Base-by-base conservation (phyloP, 1,284 basidiomycete genomes). In the Acaromyces ingoldii region DNA sequence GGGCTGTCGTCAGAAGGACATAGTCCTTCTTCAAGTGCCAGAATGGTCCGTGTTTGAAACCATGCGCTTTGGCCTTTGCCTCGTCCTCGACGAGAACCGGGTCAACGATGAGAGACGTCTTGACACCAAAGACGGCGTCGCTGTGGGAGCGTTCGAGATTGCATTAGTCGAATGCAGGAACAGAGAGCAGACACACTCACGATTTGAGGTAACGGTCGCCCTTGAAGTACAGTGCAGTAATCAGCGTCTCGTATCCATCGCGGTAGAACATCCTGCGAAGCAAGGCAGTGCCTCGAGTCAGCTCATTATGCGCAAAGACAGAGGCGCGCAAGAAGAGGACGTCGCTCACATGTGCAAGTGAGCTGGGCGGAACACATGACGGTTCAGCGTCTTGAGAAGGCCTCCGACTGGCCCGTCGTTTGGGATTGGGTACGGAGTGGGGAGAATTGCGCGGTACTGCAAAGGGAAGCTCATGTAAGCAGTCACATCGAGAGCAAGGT, bases 81-180 rank as follows among this genome's bases (percentile, higher is more conserved):
- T 74, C 68, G 45, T 78, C 72, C 7, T 53, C 57, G 45, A 76
- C 75, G 51, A 77, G 70, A 2, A 33, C 57, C 33, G 56, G 39
- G 28, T 54, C 48, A n/a, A 57, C 48, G 24, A 58, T 44, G 21
- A 79, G 71, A 10, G 76, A 77, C 50, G 76, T 77, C 67, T 77
- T 87, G 11, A 87, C 87, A 11, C 87, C 88, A 70, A 90, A 90
- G 1, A 89, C 88, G 3, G 81, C 79, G 65, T 89, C 88, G 53
- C 82, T 87, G 11, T n/a, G n/a, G n/a, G n/a, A n/a, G n/a, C n/a
- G n/a, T n/a, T n/a, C n/a, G n/a, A n/a, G n/a, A n/a, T n/a, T n/a
- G n/a, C n/a, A n/a, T n/a, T n/a, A n/a, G n/a, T n/a, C n/a, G n/a
- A n/a, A n/a, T n/a, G n/a, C n/a, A n/a, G n/a, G n/a, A n/a, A n/a